A percentile compares a stretch with the other conserved stretches of the same genome.
Evolutionary conservation across 2,329 filamentous ascomycete species (phyloP).

Genomic region (Chrysosporium keratinophilum): DNA sequence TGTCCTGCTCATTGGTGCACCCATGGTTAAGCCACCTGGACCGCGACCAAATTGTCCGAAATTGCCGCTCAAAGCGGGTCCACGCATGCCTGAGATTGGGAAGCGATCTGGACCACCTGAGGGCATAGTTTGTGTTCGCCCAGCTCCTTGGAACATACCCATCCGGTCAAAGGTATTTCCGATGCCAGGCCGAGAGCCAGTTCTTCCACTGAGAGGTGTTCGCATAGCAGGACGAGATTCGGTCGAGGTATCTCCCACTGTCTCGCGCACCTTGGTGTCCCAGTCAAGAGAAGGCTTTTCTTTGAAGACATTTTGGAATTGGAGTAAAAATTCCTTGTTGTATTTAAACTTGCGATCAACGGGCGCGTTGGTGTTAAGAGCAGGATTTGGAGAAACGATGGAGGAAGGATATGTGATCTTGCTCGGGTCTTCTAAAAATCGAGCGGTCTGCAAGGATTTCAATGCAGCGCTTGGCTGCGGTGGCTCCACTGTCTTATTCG

Average conservation of each 20-base stretch:
- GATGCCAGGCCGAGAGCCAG: constrained; percentile 20
- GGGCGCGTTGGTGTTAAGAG: constrained; percentile 65
- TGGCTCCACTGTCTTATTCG: constrained; percentile 76
- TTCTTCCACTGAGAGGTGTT: constrained; percentile 16
- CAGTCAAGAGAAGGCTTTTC: constrained; percentile 94
- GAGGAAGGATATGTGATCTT: constrained; percentile 72
- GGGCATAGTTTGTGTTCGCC: constrained; percentile 51
- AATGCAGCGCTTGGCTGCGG: constrained; percentile 88
- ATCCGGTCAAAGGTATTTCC: constrained; percentile 49
- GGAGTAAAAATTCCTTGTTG: constrained; percentile 86
- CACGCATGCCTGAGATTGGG: constrained; percentile 48
- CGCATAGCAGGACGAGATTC: constrained; percentile 42
- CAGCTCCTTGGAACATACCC: constrained; percentile 52
- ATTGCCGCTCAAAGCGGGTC: constrained; percentile 37
- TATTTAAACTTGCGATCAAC: constrained; percentile 80
- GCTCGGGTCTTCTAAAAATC: constrained; percentile 70
- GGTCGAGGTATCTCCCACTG: constrained; percentile 62
- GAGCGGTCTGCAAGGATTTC: constrained; percentile 82
- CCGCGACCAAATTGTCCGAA: constrained; percentile 51
- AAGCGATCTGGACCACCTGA: constrained; percentile 62
- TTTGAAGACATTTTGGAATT: constrained; percentile 92
- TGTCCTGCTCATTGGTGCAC: constrained; percentile 55
- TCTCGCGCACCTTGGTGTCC: constrained; percentile 74
- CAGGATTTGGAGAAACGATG: constrained; percentile 81
- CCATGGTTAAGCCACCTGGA: constrained; percentile 53